Conservation (phyloP, 1,284 basidiomycete genomes). For the Puccinia sorghi region DNA sequence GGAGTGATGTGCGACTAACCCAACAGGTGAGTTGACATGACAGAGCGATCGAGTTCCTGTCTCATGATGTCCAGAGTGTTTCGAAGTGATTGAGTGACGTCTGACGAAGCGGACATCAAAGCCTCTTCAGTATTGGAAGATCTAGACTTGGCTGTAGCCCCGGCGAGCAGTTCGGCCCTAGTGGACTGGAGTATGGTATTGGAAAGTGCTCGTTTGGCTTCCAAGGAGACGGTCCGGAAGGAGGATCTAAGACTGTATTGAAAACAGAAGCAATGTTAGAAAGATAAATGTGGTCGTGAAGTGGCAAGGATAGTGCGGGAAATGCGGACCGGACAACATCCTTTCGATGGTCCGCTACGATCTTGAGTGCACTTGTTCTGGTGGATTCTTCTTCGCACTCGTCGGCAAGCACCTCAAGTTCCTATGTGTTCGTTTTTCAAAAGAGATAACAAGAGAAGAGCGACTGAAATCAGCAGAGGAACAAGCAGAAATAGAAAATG, state of each 20-base stretch:
- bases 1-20: slow-evolving; percentile 62
- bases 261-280: neutral
- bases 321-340: neutral
- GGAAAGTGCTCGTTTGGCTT: slow-evolving; percentile 27
- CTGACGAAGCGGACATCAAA: slow-evolving; percentile 79
- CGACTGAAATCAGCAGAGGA: neutral
- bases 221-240: slow-evolving; percentile 38
- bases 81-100: slow-evolving; percentile 81
- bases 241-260: slow-evolving; percentile 17
- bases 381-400: slow-evolving; percentile 39
- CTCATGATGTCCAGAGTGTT: slow-evolving; percentile 83
- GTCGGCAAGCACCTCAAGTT: slow-evolving; percentile 34
- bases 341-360: slow-evolving; percentile 24
- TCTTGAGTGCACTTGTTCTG: slow-evolving; percentile 19
- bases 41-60: slow-evolving; percentile 81
- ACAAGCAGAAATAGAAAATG: neutral
- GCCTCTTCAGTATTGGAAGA: slow-evolving; percentile 65
- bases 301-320: neutral
- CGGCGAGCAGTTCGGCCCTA: slow-evolving; percentile 21
- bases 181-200: neutral
- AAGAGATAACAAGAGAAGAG: neutral
- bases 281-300: neutral
- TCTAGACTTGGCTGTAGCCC: neutral
- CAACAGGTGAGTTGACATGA: slow-evolving; percentile 78
- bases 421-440: neutral